A percentile compares a stretch with the other conserved stretches of the same genome.
phyloP scores from a whole-genome alignment of 306 rosid genomes.

The Crotalaria pallida region DNA sequence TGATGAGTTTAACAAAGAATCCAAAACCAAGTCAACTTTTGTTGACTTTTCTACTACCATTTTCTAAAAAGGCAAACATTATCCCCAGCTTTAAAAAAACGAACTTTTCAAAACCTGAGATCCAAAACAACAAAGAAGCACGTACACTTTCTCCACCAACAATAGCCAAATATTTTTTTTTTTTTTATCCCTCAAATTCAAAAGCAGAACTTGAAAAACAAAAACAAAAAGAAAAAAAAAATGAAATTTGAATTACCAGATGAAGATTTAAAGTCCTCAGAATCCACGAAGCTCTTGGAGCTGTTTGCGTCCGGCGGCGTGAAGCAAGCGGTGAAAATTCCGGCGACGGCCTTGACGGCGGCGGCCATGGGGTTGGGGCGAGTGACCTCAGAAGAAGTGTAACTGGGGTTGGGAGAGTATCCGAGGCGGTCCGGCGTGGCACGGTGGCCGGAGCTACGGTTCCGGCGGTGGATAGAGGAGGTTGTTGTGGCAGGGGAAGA shows the following conservation, averaged over 20 bases:
- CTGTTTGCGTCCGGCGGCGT: constrained; percentile 55
- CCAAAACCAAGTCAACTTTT: background rate
- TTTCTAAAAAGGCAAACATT: constrained; percentile 28
- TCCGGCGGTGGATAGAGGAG: constrained; percentile 19
- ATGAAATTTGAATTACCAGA: constrained; percentile 47
- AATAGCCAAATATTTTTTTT: background rate
- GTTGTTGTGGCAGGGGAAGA: constrained; percentile 3
- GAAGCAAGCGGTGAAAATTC: constrained; percentile 60
- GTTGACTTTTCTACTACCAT: background rate
- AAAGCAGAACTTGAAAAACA: background rate
- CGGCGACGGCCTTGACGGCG: constrained; percentile 58
- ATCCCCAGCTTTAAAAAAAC: background rate
- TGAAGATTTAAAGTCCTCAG: constrained; percentile 45
- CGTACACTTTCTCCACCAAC: background rate
- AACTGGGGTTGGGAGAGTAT: constrained; percentile 38
- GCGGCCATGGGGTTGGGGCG: constrained; percentile 30
- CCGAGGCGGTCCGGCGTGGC: constrained; percentile 22
- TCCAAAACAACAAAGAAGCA: background rate
- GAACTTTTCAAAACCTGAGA: constrained; percentile 13
- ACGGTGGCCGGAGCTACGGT: constrained; percentile 30
- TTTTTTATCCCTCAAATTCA: background rate
- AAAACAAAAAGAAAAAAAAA: background rate
- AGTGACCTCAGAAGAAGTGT: constrained; percentile 33
- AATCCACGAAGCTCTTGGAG: constrained; percentile 36
- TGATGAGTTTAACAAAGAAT: background rate